A percentile compares a stretch with the other conserved stretches of the same genome.
These are phyloP conservation scores for Aspergillus steynii DNA, from an alignment of 495 filamentous ascomycete genomes.

Conservation along the genomic window DNA sequence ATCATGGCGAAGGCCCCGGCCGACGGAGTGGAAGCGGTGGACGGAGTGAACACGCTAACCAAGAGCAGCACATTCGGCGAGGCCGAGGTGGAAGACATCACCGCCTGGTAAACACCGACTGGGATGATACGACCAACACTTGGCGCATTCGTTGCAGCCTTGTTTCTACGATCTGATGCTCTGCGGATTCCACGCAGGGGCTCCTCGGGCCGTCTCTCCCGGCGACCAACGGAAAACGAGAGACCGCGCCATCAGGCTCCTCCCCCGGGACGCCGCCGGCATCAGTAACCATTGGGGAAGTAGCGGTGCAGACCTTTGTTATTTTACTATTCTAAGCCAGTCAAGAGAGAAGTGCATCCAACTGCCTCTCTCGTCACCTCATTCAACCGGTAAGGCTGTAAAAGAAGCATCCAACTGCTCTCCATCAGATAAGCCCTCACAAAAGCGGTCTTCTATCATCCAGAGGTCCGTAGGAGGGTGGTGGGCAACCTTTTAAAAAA, in stretches of 20 bases:
- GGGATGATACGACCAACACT: not conserved
- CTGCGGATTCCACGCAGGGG: conserved; percentile 11
- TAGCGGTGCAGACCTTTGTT: conserved; percentile 43
- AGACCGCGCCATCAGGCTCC: conserved; percentile 18
- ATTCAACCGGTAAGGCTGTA: conserved; percentile 41
- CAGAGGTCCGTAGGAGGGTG: conserved; percentile 18
- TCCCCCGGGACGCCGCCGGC: conserved; percentile 10
- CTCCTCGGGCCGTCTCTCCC: conserved; percentile 12
- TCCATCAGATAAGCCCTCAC: conserved; percentile 42
- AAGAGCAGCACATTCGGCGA: conserved; percentile 92
- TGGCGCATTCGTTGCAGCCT: conserved; percentile 39
- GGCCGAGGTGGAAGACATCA: conserved; percentile 96
- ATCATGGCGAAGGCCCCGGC: conserved; percentile 69
- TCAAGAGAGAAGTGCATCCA: conserved; percentile 50
- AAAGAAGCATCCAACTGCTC: conserved; percentile 57
- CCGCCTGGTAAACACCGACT: conserved; percentile 70
- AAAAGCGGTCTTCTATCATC: conserved; percentile 7
- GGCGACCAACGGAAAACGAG: conserved; percentile 8
- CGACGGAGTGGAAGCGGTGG: conserved; percentile 37
- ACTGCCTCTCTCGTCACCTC: conserved; percentile 46
- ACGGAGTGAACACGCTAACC: conserved; percentile 50
- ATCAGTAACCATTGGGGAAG: conserved; percentile 30
- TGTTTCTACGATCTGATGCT: conserved; percentile 4
- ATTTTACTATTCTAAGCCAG: conserved; percentile 42
- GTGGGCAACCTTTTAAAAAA: conserved; percentile 20